Evolutionary conservation across 768 basidiomycete species (phyloP), one percentile per base, ranked within the genome.

Genomic region (Pholiota conissans): DNA sequence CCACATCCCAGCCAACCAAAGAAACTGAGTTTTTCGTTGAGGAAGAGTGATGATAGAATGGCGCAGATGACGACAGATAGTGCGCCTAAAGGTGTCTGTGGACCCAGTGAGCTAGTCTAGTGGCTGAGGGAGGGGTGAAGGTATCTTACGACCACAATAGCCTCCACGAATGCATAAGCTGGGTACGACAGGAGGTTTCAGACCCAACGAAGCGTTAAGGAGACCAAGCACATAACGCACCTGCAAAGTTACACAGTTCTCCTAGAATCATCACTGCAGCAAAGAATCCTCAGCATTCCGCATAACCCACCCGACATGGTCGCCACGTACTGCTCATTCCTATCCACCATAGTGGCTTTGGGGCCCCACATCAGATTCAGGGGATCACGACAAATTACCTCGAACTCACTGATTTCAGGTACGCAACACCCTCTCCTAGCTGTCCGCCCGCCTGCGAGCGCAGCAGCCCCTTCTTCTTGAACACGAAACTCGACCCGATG

Each of bases 1-100:
- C 76, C 83, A 71, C 95, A 97, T 18, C 95, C 96, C 60, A 98
- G 79, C 95, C 95, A 98, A 49, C 97, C 96, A 69, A 99, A 98
- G 73, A 98, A 93, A 32, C 88, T 91, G 42, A 99, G 83, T 53
- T 80, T 92, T 71, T 98, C 96, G 48, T 95, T 86, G 65, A 99
- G 88, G 76, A 98, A 92, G 62, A 96, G 79, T 28, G 93, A 95
- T 6, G 95, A 95, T 16, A 98, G 76, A 30, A 96, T 90, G 49
- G 95, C 95, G 71, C 89, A 96, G 61, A 98, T 80, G 62, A 99
- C 97, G 63, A 99, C 97, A 18, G 94, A 95, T 54, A 99, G 83
- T 7, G 96, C 95, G 39, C 96, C 96, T 65, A 99, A 84, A 2
- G 96, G 97, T 35, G 96, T 98, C 87, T 90, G 55, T 20, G 13